Evolutionary conservation across 345 rosid species (phyloP).

Genomic region (Acer negundo): DNA sequence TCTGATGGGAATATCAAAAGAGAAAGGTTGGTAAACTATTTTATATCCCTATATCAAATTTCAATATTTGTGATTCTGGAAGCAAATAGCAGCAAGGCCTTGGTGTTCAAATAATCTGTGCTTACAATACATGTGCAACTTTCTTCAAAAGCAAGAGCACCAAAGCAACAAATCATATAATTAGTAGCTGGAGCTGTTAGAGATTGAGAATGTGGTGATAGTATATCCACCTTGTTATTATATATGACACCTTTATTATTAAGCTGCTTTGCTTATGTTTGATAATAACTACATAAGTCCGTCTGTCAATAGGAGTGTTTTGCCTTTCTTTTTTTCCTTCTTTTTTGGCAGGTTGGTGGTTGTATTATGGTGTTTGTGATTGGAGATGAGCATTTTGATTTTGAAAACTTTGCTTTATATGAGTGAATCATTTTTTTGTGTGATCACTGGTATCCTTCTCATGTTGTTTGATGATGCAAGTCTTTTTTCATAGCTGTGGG

Average conservation of each 20-base stretch:
- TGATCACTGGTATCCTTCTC: neutral
- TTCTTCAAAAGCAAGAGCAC: neutral
- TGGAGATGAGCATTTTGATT: neutral
- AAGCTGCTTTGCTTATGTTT: neutral
- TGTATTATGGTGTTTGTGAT: neutral
- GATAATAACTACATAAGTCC: neutral
- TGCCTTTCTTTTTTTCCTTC: neutral
- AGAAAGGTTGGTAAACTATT: slow-evolving; percentile 17
- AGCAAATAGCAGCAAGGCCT: neutral
- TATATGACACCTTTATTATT: neutral
- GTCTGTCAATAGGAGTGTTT: neutral
- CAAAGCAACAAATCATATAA: neutral
- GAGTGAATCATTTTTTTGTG: neutral
- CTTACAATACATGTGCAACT: neutral
- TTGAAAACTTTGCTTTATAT: neutral
- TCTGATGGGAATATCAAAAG: slow-evolving; percentile 21
- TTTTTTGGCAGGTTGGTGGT: neutral
- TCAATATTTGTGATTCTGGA: neutral
- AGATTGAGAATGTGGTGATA: neutral
- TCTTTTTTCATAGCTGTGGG: neutral
- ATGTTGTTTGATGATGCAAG: neutral
- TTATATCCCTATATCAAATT: neutral
- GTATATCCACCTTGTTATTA: neutral
- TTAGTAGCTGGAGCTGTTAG: neutral
- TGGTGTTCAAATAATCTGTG: neutral